These are phyloP conservation scores for Populus simonii DNA, from an alignment of 345 rosid species.

Conservation along the genomic window DNA sequence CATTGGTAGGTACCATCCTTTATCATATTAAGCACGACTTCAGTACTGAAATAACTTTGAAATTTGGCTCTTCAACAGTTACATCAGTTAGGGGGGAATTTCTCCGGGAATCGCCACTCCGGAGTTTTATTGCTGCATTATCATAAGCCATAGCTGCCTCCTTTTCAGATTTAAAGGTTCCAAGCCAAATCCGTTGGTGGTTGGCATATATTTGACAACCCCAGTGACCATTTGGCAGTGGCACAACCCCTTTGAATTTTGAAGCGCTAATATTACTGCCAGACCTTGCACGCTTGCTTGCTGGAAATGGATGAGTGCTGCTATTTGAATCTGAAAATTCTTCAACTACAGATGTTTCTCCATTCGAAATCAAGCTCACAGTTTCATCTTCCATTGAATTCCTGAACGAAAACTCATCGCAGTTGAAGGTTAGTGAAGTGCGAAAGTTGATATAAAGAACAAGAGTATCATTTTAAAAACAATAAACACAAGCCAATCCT, in stretches of 20 bases:
- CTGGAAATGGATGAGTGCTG: constrained; percentile 15
- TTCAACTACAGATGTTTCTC: not conserved
- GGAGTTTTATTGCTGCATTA: constrained; percentile 55
- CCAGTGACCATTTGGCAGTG: constrained; percentile 61
- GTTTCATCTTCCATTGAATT: constrained; percentile 26
- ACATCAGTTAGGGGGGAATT: constrained; percentile 39
- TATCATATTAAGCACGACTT: constrained; percentile 50
- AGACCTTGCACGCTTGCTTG: constrained; percentile 22
- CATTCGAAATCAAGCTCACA: constrained; percentile 22
- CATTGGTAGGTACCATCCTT: constrained; percentile 61
- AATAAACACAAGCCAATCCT: not conserved
- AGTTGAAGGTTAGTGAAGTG: not conserved
- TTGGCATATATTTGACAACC: constrained; percentile 64
- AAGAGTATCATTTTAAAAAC: not conserved
- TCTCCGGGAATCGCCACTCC: constrained; percentile 37
- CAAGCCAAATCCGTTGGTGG: constrained; percentile 59
- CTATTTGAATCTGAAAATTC: constrained; percentile 43
- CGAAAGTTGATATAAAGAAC: not conserved
- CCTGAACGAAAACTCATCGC: not conserved
- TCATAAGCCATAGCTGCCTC: constrained; percentile 75
- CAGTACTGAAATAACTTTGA: constrained; percentile 37
- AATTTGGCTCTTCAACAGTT: constrained; percentile 40
- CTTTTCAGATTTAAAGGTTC: constrained; percentile 56
- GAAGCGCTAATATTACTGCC: constrained; percentile 10
- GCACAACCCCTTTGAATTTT: constrained; percentile 58